Conservation (phyloP, 331 rosid genomes). For the Malus hybrid region DNA sequence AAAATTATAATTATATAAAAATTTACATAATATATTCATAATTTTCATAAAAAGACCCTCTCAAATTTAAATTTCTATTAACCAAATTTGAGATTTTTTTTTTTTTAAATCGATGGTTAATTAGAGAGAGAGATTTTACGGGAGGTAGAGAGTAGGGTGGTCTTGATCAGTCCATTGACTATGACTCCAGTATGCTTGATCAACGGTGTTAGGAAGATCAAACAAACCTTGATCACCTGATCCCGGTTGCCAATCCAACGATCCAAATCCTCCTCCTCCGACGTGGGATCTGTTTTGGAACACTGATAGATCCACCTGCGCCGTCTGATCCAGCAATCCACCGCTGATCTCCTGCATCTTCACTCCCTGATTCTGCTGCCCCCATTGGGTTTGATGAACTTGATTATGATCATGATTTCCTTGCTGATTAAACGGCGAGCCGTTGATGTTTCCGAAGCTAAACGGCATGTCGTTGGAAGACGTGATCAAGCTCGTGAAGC, state of each 20-base stretch:
- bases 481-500: slow-evolving; percentile 57
- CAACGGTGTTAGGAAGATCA: slow-evolving; percentile 71
- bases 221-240: slow-evolving; percentile 60
- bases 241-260: slow-evolving; percentile 68
- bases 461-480: slow-evolving; percentile 51
- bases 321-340: slow-evolving; percentile 42
- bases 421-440: slow-evolving; percentile 40
- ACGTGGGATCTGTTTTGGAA: slow-evolving; percentile 28
- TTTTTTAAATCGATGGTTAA: neutral
- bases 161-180: slow-evolving; percentile 82
- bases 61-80: neutral
- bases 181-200: slow-evolving; percentile 77
- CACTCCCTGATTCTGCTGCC: slow-evolving; percentile 27
- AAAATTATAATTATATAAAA: neutral
- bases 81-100: slow-evolving; percentile 4
- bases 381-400: slow-evolving; percentile 25
- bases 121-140: slow-evolving; percentile 20
- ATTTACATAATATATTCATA: neutral
- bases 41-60: neutral
- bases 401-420: neutral
- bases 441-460: slow-evolving; percentile 27
- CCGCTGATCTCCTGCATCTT: slow-evolving; percentile 38
- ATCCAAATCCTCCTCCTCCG: slow-evolving; percentile 50
- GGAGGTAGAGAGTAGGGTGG: slow-evolving; percentile 30
- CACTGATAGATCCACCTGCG: slow-evolving; percentile 42